A percentile compares a stretch with the other conserved stretches of the same genome.
Evolutionary conservation across 371 early-diverging fungal species (phyloP).

Genomic region (Zancudomyces culisetae): DNA sequence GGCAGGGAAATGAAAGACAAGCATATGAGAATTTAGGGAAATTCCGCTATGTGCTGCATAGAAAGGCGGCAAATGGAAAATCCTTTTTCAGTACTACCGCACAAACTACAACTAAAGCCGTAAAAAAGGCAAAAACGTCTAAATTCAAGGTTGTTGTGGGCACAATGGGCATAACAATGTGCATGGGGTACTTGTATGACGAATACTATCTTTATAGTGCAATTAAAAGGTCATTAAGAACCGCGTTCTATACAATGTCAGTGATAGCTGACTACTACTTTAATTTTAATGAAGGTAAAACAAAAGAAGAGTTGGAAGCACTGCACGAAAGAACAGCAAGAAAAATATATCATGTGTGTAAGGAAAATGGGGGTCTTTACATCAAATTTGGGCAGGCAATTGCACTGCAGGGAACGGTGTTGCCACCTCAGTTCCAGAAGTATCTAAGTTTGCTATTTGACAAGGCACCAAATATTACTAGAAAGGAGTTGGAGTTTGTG

Average conservation of each 20-base stretch:
- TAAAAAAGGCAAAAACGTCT: background rate
- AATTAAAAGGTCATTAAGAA: background rate
- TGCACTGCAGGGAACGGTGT: slow-evolving; percentile 52
- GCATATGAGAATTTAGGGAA: too few species aligned
- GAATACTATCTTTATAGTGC: background rate
- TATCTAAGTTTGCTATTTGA: slow-evolving; percentile 60
- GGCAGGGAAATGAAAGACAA: too few species aligned
- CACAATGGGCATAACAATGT: background rate
- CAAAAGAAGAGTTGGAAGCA: slow-evolving; percentile 24
- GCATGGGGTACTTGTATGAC: background rate
- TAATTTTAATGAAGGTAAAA: slow-evolving; percentile 35
- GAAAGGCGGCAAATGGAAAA: too few species aligned
- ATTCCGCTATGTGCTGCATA: too few species aligned
- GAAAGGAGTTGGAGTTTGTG: slow-evolving; percentile 40
- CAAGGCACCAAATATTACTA: slow-evolving; percentile 57
- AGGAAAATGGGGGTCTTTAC: slow-evolving; percentile 68
- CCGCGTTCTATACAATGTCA: slow-evolving; percentile 1
- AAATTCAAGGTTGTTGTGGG: background rate
- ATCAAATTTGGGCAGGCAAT: slow-evolving; percentile 82
- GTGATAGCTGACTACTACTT: slow-evolving; percentile 44
- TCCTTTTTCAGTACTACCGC: background rate
- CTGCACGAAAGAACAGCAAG: slow-evolving; percentile 49
- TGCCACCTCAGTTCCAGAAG: slow-evolving; percentile 52
- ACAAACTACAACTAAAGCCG: background rate
- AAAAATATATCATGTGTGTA: slow-evolving; percentile 58